A percentile compares a stretch with the other conserved stretches of the same genome.
These are phyloP conservation scores for Gossypium schwendimanii DNA, from an alignment of 441 rosid species.

Conservation along the genomic window DNA sequence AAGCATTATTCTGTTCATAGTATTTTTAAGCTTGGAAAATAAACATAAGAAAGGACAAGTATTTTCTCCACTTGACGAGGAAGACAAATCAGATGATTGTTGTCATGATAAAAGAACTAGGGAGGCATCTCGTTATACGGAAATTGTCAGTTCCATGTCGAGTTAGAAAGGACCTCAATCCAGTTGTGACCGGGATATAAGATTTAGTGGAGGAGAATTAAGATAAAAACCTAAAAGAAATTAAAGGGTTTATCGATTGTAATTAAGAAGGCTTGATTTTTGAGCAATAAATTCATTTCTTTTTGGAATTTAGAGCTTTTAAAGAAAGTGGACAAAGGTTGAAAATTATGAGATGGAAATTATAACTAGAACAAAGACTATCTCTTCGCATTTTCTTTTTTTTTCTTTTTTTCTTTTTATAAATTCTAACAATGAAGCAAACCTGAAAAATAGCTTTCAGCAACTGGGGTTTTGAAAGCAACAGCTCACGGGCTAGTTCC, in stretches of 20 bases:
- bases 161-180: neutral
- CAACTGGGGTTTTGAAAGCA: slow-evolving; percentile 68
- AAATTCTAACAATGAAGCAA: neutral
- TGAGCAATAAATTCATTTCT: neutral
- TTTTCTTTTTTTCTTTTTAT: too few relatives aligned
- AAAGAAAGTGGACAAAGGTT: neutral
- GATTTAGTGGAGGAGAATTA: neutral
- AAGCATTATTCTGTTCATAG: neutral
- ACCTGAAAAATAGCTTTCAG: slow-evolving; percentile 90
- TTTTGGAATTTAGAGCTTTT: neutral
- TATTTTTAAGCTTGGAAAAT: neutral
- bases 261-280: neutral
- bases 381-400: neutral
- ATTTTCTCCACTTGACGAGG: neutral
- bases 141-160: neutral
- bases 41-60: neutral
- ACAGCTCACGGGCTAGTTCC: slow-evolving; percentile 68
- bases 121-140: neutral
- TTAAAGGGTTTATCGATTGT: neutral
- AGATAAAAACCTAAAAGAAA: neutral
- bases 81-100: neutral
- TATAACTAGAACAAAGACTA: neutral
- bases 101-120: neutral
- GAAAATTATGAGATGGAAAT: slow-evolving; percentile 3
- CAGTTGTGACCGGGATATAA: neutral